These are phyloP conservation scores for Acacia acuminata DNA, from an alignment of 306 rosid genomes.

Conservation along the genomic window DNA sequence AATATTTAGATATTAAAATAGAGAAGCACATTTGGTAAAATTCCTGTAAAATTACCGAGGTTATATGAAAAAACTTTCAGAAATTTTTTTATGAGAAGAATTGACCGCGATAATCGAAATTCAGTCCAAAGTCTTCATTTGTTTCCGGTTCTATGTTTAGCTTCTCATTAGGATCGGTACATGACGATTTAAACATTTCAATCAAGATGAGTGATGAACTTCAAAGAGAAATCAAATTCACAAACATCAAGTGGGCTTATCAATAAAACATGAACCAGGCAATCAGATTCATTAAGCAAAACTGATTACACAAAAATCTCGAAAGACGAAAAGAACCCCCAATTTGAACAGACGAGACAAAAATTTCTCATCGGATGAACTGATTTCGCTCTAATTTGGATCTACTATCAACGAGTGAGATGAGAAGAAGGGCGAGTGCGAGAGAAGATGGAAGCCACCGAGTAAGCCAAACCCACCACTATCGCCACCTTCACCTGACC, in stretches of 20 bases:
- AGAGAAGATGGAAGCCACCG: conserved; percentile 72
- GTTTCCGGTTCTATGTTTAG: neutral
- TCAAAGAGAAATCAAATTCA: neutral
- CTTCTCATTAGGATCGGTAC: neutral
- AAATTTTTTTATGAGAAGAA: too few relatives aligned
- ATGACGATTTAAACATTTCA: neutral
- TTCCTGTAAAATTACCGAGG: too few relatives aligned
- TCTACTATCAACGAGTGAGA: neutral
- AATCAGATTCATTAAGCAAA: conserved; percentile 23
- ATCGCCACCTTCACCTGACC: conserved; percentile 71
- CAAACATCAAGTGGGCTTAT: neutral
- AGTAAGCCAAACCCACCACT: conserved; percentile 60
- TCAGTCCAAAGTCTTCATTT: neutral
- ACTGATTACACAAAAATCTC: conserved; percentile 21
- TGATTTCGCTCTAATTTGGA: neutral
- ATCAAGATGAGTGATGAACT: neutral
- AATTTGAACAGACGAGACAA: neutral
- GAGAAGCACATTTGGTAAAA: too few relatives aligned
- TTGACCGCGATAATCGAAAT: neutral
- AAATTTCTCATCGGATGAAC: neutral
- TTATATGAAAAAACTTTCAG: too few relatives aligned
- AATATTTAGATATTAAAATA: too few relatives aligned
- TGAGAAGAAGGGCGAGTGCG: conserved; percentile 13
- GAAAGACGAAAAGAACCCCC: neutral
- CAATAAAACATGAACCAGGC: neutral